Percentiles rank a stretch among this genome's conserved stretches.
These are phyloP conservation scores for Amaranthus tricolor DNA, from an alignment of 179 eudicot genomes.

Conservation along the genomic window DNA sequence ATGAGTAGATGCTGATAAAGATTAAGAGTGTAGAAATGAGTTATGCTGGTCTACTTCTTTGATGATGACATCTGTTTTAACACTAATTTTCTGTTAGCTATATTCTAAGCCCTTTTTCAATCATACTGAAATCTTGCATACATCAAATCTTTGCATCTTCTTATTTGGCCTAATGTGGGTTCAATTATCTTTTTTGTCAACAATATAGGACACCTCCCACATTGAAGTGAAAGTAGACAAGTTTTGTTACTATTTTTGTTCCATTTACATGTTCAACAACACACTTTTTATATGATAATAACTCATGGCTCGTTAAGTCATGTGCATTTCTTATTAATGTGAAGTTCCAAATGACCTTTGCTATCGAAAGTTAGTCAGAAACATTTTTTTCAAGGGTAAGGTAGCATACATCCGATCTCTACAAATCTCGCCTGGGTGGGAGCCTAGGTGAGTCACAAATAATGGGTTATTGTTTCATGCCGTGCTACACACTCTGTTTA, in stretches of 20 bases:
- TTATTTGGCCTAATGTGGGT: background rate
- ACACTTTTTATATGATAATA: no score
- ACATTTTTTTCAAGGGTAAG: no score
- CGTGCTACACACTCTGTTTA: background rate
- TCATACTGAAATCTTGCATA: conserved; percentile 4
- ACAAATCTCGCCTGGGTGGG: no score
- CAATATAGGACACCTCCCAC: background rate
- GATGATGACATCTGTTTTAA: background rate
- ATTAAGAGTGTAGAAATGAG: background rate
- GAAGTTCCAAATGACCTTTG: no score
- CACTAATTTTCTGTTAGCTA: background rate
- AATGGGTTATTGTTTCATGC: background rate
- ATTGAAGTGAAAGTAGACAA: background rate
- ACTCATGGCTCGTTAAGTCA: no score
- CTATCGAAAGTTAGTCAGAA: no score
- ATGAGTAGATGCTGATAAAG: background rate
- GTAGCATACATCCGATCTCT: no score
- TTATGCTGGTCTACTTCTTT: background rate
- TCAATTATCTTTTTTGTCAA: background rate
- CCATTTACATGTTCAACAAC: no score
- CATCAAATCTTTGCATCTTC: background rate
- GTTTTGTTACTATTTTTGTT: background rate
- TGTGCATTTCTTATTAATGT: no score
- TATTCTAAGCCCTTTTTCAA: background rate
- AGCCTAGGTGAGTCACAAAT: no score